Conservation (phyloP, 352 stramenopile genomes). For the Globisporangium barbulae region DNA sequence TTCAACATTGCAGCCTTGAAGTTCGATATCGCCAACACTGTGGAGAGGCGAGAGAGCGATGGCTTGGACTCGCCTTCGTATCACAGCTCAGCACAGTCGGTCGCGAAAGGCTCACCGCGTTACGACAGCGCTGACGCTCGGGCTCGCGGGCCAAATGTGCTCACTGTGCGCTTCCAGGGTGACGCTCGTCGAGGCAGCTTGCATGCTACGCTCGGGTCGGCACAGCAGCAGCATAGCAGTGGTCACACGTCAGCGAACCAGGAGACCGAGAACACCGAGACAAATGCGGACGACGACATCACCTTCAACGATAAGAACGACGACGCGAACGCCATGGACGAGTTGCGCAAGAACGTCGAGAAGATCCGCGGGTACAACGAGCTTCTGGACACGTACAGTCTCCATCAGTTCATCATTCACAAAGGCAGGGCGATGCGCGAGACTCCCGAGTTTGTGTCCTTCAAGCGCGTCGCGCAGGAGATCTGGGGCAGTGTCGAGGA, state of each 20-base stretch:
- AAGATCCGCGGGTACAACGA: constrained; percentile 83
- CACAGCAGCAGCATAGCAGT: background rate
- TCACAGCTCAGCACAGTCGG: background rate
- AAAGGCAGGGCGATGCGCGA: constrained; percentile 76
- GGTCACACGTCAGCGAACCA: constrained; percentile 23
- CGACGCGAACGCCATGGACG: constrained; percentile 47
- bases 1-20: constrained; percentile 79
- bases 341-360: constrained; percentile 67
- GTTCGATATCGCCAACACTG: constrained; percentile 48
- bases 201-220: constrained; percentile 14
- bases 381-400: constrained; percentile 69
- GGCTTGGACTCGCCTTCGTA: constrained; percentile 2
- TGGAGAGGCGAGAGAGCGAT: background rate
- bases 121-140: background rate
- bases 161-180: constrained; percentile 30
- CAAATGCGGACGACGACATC: constrained; percentile 17
- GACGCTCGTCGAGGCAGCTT: constrained; percentile 12
- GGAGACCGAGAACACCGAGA: constrained; percentile 19
- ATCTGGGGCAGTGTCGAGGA: constrained; percentile 81
- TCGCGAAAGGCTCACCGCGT: background rate
- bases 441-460: constrained; percentile 86
- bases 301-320: constrained; percentile 20
- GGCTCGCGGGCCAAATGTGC: constrained; percentile 17
- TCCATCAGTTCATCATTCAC: constrained; percentile 90
- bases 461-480: constrained; percentile 72